These are phyloP conservation scores for Suillus spraguei DNA, from an alignment of 768 basidiomycete genomes.

Conservation along the genomic window DNA sequence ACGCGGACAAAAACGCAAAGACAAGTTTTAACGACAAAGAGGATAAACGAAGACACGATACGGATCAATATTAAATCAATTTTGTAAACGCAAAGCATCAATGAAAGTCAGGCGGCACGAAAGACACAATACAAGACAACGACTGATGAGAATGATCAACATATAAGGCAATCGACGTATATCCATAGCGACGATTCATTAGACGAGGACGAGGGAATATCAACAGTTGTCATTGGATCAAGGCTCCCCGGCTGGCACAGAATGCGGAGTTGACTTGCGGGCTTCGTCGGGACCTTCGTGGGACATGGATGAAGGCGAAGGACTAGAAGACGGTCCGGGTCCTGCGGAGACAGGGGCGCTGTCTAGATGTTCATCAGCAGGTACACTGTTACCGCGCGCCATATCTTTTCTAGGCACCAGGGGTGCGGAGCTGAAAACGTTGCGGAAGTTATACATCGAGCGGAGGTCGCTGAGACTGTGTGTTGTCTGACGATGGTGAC, in stretches of 20 bases:
- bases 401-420: slow-evolving; percentile 4
- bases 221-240: not conserved
- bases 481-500: slow-evolving; percentile 22
- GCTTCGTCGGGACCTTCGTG: slow-evolving; percentile 3
- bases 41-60: slow-evolving; percentile 25
- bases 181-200: slow-evolving; percentile 7
- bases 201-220: not conserved
- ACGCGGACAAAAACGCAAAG: slow-evolving; percentile 7
- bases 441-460: slow-evolving; percentile 33
- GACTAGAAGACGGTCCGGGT: slow-evolving; percentile 7
- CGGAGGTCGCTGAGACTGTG: slow-evolving; percentile 24
- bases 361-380: slow-evolving; percentile 2
- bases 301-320: slow-evolving; percentile 5
- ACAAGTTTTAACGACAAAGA: slow-evolving; percentile 10
- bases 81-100: slow-evolving; percentile 10
- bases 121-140: slow-evolving; percentile 8
- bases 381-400: slow-evolving; percentile 1
- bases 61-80: slow-evolving; percentile 11
- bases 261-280: not conserved
- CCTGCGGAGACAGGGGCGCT: slow-evolving; percentile 5
- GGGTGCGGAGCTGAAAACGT: slow-evolving; percentile 7
- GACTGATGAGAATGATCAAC: slow-evolving; percentile 5
- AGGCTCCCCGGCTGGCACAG: not conserved
- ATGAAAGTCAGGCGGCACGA: slow-evolving; percentile 1
- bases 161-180: slow-evolving; percentile 3